Evolutionary conservation across 345 rosid species (phyloP), one percentile per base, ranked within the genome.

Genomic region (Gossypium thurberi): DNA sequence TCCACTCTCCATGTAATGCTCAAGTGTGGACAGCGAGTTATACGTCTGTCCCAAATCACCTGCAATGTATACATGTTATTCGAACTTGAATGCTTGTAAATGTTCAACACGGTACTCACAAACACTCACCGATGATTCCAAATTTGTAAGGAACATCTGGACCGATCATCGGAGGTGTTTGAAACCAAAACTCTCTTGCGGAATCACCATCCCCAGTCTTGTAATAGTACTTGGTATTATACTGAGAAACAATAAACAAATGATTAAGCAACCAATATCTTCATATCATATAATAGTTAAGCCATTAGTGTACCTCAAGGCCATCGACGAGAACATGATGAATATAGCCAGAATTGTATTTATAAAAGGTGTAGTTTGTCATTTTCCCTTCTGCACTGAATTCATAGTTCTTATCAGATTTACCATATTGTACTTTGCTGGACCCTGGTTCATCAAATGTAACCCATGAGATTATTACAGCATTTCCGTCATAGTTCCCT

Each of bases 21-120:
- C 86, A 70, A 92, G 83, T 17, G 99, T 92, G 51, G 99, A 90
- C 23, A 90, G 81, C 56, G 99, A 95, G 82, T 95, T 95, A 82
- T 78, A 89, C 18, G 98, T 91, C 78, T 95, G 99, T 18, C 99
- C 98, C 82, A 95, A 70, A 81, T 95, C 99, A 78, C 98, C 99
- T 95, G 79, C 76, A 75, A 74, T 15, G 56, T 23, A 74, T 25
- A 52, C 23, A 52, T 52, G 10, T n/a, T 52, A n/a, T 52, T 52
- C 4, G 2, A 8, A 52, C 23, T n/a, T 20, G 57, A 20, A 52
- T n/a, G 9, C 8, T n/a, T 2, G 57, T 52, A 47, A 47, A 47
- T 47, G 13, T 47, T 47, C 51, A 10, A 47, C 51, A 47, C 1
- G 15, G 12, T 47, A 14, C 14, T 47, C 17, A 33, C 40, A 78